Percentiles rank a stretch among this genome's conserved stretches.
Conservation (phyloP, 1,139 yeast species). For the Saccharomyces hybrid region DNA sequence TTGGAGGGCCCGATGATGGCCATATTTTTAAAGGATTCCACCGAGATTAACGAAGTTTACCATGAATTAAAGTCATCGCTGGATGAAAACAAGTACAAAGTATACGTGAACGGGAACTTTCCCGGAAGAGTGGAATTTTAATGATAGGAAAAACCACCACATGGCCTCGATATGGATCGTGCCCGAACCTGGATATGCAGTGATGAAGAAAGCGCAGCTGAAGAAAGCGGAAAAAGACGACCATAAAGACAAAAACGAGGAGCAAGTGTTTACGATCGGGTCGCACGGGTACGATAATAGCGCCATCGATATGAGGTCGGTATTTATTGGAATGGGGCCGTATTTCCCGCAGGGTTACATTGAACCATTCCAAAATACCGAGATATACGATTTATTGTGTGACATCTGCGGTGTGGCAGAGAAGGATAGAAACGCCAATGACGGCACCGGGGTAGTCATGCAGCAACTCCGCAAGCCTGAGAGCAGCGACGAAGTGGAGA, state of each 20-base stretch:
- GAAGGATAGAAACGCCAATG: slow-evolving; percentile 8
- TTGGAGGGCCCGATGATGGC: slow-evolving; percentile 5
- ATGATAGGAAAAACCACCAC: slow-evolving; percentile 23
- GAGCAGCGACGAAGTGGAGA: not conserved
- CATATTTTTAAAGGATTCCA: not conserved
- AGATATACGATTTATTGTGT: slow-evolving; percentile 69
- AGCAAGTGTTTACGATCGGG: slow-evolving; percentile 39
- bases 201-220: slow-evolving; percentile 59
- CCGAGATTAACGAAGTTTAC: slow-evolving; percentile 12
- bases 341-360: slow-evolving; percentile 45
- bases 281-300: slow-evolving; percentile 79
- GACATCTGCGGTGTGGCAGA: slow-evolving; percentile 47
- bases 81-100: slow-evolving; percentile 35
- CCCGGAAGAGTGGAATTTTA: slow-evolving; percentile 62
- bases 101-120: slow-evolving; percentile 51
- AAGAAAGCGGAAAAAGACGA: slow-evolving; percentile 43
- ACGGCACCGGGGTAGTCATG: slow-evolving; percentile 1
- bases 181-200: slow-evolving; percentile 72
- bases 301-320: slow-evolving; percentile 72
- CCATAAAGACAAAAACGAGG: slow-evolving; percentile 2
- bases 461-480: not conserved
- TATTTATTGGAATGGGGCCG: slow-evolving; percentile 78
- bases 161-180: slow-evolving; percentile 81
- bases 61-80: slow-evolving; percentile 10
- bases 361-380: slow-evolving; percentile 63